Percentiles rank a stretch among this genome's conserved stretches.
Evolutionary conservation across 2,329 filamentous ascomycete species (phyloP).

Genomic region (Fusarium anguioides): DNA sequence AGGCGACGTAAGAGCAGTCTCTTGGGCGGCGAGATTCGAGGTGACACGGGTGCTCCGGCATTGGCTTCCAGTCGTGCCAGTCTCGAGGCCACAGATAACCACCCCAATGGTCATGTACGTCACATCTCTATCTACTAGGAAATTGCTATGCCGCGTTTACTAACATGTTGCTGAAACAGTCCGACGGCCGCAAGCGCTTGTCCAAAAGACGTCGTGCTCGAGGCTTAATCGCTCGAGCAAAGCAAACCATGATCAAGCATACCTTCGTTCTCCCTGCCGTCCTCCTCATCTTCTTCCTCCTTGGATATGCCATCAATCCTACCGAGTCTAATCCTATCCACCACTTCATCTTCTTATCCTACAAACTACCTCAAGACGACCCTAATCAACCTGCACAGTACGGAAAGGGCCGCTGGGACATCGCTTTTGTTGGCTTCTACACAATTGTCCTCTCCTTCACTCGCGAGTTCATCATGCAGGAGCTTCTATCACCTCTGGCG

Average conservation of each 20-base stretch:
- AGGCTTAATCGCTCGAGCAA: slow-evolving; percentile 58
- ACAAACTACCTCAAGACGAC: slow-evolving; percentile 69
- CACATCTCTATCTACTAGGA: too few species aligned
- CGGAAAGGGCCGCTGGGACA: slow-evolving; percentile 87
- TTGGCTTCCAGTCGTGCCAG: slow-evolving; percentile 64
- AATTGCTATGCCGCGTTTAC: not conserved
- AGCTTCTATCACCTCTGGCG: slow-evolving; percentile 81
- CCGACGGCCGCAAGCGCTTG: slow-evolving; percentile 54
- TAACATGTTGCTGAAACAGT: slow-evolving; percentile 29
- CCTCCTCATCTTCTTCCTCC: slow-evolving; percentile 71
- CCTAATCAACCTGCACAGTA: slow-evolving; percentile 71
- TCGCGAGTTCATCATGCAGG: slow-evolving; percentile 96
- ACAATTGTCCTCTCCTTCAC: slow-evolving; percentile 91
- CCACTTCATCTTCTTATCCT: slow-evolving; percentile 89
- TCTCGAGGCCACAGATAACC: slow-evolving; percentile 47
- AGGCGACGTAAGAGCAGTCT: slow-evolving; percentile 68
- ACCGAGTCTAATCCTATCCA: slow-evolving; percentile 81
- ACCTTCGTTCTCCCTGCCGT: slow-evolving; percentile 75
- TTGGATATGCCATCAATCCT: slow-evolving; percentile 80
- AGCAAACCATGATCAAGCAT: slow-evolving; percentile 69
- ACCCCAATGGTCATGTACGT: slow-evolving; percentile 31
- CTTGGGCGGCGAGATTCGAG: slow-evolving; percentile 64
- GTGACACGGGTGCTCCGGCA: slow-evolving; percentile 66
- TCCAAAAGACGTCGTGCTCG: slow-evolving; percentile 68
- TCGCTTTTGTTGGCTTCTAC: slow-evolving; percentile 91